These are phyloP conservation scores for Pulicaria dysenterica DNA, from an alignment of 129 eudicot genomes.

Conservation along the genomic window DNA sequence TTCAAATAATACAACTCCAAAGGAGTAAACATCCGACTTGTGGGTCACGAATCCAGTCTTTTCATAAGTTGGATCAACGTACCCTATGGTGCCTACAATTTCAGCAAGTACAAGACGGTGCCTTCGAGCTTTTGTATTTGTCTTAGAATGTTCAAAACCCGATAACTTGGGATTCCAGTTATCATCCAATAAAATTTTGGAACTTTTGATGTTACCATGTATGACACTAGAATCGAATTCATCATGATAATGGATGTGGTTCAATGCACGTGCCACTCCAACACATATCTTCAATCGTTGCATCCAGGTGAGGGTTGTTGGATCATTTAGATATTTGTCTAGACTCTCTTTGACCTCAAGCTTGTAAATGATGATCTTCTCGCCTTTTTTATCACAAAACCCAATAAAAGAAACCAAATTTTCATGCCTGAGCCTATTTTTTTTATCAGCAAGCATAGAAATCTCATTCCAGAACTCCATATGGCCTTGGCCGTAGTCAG, in stretches of 20 bases:
- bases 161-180: conserved; percentile 16
- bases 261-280: conserved; percentile 16
- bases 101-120: background rate
- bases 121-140: background rate
- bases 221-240: background rate
- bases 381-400: background rate
- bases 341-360: conserved; percentile 1
- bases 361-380: conserved; percentile 8
- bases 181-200: conserved; percentile 1
- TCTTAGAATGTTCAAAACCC: conserved; percentile 6
- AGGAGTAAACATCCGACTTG: conserved; percentile 21
- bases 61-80: conserved; percentile 13
- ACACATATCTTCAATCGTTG: conserved; percentile 11
- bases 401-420: background rate
- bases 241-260: background rate
- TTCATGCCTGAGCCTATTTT: background rate
- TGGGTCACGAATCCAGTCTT: background rate
- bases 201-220: conserved; percentile 19
- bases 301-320: conserved; percentile 6
- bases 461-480: conserved; percentile 6
- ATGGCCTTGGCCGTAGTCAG: conserved; percentile 12
- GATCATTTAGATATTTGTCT: background rate
- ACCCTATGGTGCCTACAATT: background rate
- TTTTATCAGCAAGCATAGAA: background rate
- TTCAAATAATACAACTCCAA: conserved; percentile 24